Conservation (phyloP, 495 filamentous ascomycete genomes). For the Penicillium psychrofluorescens region DNA sequence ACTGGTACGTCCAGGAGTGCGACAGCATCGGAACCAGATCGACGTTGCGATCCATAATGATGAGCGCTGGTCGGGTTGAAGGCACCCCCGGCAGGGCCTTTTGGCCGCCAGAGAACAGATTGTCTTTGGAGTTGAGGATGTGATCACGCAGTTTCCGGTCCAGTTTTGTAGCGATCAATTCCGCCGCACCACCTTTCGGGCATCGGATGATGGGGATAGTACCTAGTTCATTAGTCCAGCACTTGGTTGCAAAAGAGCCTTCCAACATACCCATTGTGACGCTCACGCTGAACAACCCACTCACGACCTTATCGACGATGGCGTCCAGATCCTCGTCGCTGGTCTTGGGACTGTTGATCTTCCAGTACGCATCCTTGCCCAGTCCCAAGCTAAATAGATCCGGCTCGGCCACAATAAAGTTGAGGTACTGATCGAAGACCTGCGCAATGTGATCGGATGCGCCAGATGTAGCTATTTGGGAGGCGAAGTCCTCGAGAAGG, state of each 20-base stretch:
- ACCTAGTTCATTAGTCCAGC: slow-evolving; percentile 31
- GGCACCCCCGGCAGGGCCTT: slow-evolving; percentile 50
- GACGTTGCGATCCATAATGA: slow-evolving; percentile 90
- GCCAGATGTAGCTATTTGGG: slow-evolving; percentile 72
- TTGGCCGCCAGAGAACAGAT: slow-evolving; percentile 65
- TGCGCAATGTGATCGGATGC: slow-evolving; percentile 85
- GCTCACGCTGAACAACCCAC: slow-evolving; percentile 89
- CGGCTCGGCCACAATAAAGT: slow-evolving; percentile 93
- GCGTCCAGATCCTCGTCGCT: slow-evolving; percentile 84
- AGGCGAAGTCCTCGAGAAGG: slow-evolving; percentile 91
- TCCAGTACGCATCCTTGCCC: slow-evolving; percentile 85
- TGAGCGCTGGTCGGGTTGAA: slow-evolving; percentile 70
- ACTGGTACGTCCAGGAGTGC: slow-evolving; percentile 98
- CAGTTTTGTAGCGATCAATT: slow-evolving; percentile 87
- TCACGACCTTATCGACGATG: slow-evolving; percentile 84
- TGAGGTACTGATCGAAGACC: slow-evolving; percentile 95
- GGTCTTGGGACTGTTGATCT: slow-evolving; percentile 85
- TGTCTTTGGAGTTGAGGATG: slow-evolving; percentile 94
- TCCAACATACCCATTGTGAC: slow-evolving; percentile 79
- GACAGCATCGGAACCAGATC: slow-evolving; percentile 98
- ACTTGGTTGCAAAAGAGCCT: too few relatives aligned
- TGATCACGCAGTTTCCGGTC: slow-evolving; percentile 96
- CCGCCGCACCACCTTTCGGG: slow-evolving; percentile 85
- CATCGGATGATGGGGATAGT: slow-evolving; percentile 91
- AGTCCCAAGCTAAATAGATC: slow-evolving; percentile 92